A percentile compares a stretch with the other conserved stretches of the same genome.
Conservation (phyloP, 192 early-diverging fungal genomes). For the Backusella liffmaniae region DNA sequence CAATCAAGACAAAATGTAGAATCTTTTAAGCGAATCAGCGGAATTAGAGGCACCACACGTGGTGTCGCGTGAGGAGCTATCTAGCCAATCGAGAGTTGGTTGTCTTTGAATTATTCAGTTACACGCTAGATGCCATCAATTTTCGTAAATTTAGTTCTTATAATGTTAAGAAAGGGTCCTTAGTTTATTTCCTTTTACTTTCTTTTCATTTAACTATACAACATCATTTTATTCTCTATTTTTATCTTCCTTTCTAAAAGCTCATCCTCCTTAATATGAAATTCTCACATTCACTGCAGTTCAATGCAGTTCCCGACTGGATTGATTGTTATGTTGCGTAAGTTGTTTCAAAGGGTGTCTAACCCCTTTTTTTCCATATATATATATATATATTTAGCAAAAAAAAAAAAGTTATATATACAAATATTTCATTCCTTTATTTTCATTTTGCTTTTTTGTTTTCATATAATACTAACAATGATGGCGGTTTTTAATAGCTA, state of each 20-base stretch:
- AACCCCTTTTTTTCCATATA: background rate
- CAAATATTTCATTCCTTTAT: background rate
- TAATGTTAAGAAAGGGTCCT: background rate
- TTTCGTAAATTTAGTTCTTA: background rate
- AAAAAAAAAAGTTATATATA: background rate
- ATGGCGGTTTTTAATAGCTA: constrained; percentile 10
- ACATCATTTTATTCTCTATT: no score
- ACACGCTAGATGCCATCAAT: background rate
- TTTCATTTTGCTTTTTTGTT: constrained; percentile 13
- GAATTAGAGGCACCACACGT: constrained; percentile 2
- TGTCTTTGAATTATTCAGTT: background rate
- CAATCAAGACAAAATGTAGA: background rate
- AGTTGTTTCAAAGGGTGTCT: constrained; percentile 25
- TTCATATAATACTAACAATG: background rate
- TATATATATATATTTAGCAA: background rate
- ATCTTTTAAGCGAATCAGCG: background rate
- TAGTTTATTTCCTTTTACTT: constrained; percentile 6
- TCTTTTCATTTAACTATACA: background rate
- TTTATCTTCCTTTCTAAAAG: constrained; percentile 46
- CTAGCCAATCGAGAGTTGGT: background rate
- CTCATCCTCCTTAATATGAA: constrained; percentile 61
- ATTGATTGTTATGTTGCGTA: constrained; percentile 77
- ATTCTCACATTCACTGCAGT: constrained; percentile 88
- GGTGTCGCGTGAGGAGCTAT: constrained; percentile 4
- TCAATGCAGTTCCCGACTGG: constrained; percentile 90